Base-by-base conservation (phyloP, 805 yeast genomes). In the Yarrowia sp. region DNA sequence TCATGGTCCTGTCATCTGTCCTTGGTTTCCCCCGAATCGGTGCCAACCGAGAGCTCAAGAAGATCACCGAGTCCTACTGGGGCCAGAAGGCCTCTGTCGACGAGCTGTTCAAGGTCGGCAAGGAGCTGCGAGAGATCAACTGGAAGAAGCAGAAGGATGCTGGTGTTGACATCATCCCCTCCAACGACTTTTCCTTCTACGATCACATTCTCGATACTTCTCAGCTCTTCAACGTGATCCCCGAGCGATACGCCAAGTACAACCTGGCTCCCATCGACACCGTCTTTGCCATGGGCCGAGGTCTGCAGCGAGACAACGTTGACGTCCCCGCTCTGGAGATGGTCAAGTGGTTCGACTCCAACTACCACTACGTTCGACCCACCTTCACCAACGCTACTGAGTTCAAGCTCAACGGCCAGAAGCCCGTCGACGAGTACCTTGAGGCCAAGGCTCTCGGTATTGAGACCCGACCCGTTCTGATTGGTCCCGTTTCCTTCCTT, bases 21-120 rank as follows among this genome's bases (percentile, higher is more conserved):
- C 86, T 95, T 82, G 99, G 99, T 80, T 95, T 95, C 95, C 99
- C 99, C 83, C 95, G 99, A 85, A 95, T 93, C 77, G 99, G 99
- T 77, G 95, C 97, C 75, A 92, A 92, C 84, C 95, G 99, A 87
- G 99, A 95, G 84, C 88, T 95, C 81, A 95, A 95, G 84, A 95
- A 95, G 83, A 90, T 91, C 80, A 95, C 99, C 73, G 99, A 95
- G 84, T 89, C 96, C 78, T 95, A 95, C 93, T 95, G 99, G 99
- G 79, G 85, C 72, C 98, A 98, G 78, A 93, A 92, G 83, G 87
- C 87, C 74, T 74, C 88, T 69, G 89, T 84, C 70, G 98, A 90
- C 68, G 96, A 91, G 75, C 86, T 95, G 72, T 80, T 90, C 79
- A 85, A 90, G 75, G 92, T 89, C 73, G 99, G 98, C 82, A 90